phyloP scores from a whole-genome alignment of 1,284 basidiomycete genomes.

The Tremellales sp. region DNA sequence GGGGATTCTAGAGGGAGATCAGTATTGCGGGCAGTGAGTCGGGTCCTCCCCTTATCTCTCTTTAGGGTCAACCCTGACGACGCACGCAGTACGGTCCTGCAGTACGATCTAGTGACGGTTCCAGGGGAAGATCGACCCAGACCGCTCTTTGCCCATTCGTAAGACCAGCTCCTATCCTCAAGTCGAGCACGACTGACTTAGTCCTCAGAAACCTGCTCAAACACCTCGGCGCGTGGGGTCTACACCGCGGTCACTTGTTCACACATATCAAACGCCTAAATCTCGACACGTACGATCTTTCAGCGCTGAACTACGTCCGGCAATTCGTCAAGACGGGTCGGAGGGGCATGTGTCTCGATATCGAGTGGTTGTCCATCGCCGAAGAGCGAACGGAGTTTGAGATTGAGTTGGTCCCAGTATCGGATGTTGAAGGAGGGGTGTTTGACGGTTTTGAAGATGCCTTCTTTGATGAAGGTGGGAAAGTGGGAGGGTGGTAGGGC shows the following conservation, averaged over 20 bases:
- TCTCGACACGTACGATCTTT: slow-evolving; percentile 23
- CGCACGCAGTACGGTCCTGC: slow-evolving; percentile 31
- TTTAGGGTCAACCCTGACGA: not conserved
- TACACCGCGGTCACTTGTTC: slow-evolving; percentile 32
- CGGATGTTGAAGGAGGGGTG: slow-evolving; percentile 28
- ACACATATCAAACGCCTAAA: slow-evolving; percentile 41
- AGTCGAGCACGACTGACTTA: not conserved
- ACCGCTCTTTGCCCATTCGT: slow-evolving; percentile 43
- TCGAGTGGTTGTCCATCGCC: slow-evolving; percentile 29
- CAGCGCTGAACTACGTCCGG: slow-evolving; percentile 39
- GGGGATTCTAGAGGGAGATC: slow-evolving; percentile 34
- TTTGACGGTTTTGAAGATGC: slow-evolving; percentile 42
- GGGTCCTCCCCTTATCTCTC: not conserved
- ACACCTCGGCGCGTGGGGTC: slow-evolving; percentile 34
- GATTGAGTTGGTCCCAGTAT: slow-evolving; percentile 21
- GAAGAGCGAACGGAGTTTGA: slow-evolving; percentile 16
- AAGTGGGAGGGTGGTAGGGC: slow-evolving; percentile 42
- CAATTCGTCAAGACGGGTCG: slow-evolving; percentile 43
- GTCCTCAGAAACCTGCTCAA: slow-evolving; percentile 51
- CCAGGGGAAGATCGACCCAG: slow-evolving; percentile 11
- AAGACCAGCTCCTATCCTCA: slow-evolving; percentile 1
- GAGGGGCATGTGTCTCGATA: slow-evolving; percentile 46
- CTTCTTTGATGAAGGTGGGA: slow-evolving; percentile 41
- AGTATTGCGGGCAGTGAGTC: slow-evolving; percentile 52
- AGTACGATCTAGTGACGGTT: slow-evolving; percentile 39